Evolutionary conservation across 805 yeast species (phyloP).

Genomic region (Danielia reshetovae): DNA sequence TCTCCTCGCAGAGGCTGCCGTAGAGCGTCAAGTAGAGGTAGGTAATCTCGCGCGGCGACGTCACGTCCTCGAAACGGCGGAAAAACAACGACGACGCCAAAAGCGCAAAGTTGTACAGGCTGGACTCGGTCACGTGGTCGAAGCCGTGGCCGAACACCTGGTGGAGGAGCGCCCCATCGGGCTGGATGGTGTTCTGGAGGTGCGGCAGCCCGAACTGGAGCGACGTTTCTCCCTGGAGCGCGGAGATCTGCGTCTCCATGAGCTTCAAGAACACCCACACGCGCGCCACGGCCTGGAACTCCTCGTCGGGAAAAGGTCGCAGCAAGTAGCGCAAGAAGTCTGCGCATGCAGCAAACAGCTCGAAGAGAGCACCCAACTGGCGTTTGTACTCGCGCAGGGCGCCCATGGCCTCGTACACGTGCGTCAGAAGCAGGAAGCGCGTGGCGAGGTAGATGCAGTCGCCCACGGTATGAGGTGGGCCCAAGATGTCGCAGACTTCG

Average conservation of each 20-base stretch:
- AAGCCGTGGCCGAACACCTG: conserved; percentile 3
- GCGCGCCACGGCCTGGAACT: conserved; percentile 13
- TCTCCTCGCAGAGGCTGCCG: conserved; percentile 6
- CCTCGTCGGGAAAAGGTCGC: conserved; percentile 4
- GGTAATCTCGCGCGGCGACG: conserved; percentile 9
- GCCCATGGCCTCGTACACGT: conserved; percentile 6
- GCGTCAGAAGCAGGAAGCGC: conserved; percentile 9
- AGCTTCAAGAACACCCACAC: conserved; percentile 11
- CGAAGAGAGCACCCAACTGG: conserved; percentile 5
- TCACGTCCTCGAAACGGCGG: conserved; percentile 8
- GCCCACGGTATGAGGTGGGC: conserved; percentile 8
- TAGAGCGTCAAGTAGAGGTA: conserved; percentile 11
- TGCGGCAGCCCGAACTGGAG: conserved; percentile 6
- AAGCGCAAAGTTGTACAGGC: conserved; percentile 5
- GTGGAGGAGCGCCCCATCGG: conserved; percentile 6
- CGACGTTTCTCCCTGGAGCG: conserved; percentile 5
- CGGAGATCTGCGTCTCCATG: conserved; percentile 12
- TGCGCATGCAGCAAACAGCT: conserved; percentile 2
- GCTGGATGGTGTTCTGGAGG: conserved; percentile 9
- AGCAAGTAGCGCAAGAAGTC: conserved; percentile 1
- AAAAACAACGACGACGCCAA: conserved; percentile 7
- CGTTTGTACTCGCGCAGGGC: background rate
- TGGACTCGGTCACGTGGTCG: conserved; percentile 3
- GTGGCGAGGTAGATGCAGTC: conserved; percentile 11
- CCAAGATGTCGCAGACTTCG: conserved; percentile 4